These are phyloP conservation scores for Ustilaginoidea virens DNA, from an alignment of 2,329 filamentous ascomycete genomes.

Conservation along the genomic window DNA sequence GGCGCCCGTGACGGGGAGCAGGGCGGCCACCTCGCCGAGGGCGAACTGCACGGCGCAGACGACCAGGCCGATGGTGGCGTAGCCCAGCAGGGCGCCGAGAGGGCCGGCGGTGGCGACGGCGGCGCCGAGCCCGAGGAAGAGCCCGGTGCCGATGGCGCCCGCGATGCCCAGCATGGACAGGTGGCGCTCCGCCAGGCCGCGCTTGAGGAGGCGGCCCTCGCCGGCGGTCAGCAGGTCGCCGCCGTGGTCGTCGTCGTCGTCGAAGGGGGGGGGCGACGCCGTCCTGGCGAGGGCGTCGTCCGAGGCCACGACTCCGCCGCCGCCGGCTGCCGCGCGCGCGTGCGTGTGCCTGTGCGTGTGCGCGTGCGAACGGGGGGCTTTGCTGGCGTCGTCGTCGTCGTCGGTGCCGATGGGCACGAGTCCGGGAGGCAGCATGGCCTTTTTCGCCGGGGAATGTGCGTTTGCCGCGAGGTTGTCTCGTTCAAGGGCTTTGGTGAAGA, in stretches of 20 bases:
- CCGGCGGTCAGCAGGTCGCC: slow-evolving; percentile 29
- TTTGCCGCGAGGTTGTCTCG: neutral
- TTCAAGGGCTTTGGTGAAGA: no score
- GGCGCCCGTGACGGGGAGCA: slow-evolving; percentile 46
- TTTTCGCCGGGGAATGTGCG: neutral
- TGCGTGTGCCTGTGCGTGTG: neutral
- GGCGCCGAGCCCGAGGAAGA: slow-evolving; percentile 42
- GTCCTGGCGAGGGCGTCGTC: neutral
- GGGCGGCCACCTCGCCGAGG: slow-evolving; percentile 42
- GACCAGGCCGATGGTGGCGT: slow-evolving; percentile 39
- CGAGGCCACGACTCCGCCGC: neutral
- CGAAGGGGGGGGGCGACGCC: slow-evolving; percentile 1
- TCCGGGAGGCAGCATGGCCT: neutral
- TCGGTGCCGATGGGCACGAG: neutral
- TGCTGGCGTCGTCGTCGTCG: neutral
- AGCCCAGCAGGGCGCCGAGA: slow-evolving; percentile 32
- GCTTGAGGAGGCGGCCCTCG: slow-evolving; percentile 33
- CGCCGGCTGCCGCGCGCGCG: neutral
- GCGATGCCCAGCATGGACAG: slow-evolving; percentile 48
- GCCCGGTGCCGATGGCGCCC: slow-evolving; percentile 43
- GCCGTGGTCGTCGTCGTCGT: slow-evolving; percentile 9
- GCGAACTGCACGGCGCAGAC: slow-evolving; percentile 43
- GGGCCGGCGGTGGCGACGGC: slow-evolving; percentile 36
- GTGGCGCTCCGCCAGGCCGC: slow-evolving; percentile 25
- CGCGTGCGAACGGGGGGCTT: neutral